Evolutionary conservation across 2,329 filamentous ascomycete genomes (phyloP), one percentile per base, ranked within the genome.

Genomic region (Zopfia rhizophila): DNA sequence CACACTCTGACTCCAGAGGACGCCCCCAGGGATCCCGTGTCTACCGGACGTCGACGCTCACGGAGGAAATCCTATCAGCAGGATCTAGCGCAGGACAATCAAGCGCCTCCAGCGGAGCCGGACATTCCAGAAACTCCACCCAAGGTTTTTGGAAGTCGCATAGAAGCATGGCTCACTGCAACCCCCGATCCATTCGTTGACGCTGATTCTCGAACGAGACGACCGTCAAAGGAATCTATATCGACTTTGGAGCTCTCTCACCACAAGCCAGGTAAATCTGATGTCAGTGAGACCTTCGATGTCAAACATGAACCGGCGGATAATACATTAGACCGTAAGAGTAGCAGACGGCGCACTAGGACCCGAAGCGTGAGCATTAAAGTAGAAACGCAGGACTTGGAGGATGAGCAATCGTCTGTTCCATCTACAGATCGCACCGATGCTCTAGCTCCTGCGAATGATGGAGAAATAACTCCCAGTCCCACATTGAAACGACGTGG

Each of bases 111-210:
- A 33, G 52, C 48, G 8, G 55, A 63, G 14, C 47, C 43, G 12
- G 29, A 18, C 12, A 42, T 40, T 7, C 51, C 73, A 1, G 64
- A 68, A 36, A 73, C 74, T 16, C 69, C 74, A 4, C 63, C 73
- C 14, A 77, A 77, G 32, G 72, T 78, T 11, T 76, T 77, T 44
- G 74, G 72, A 14, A 78, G 61, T 39, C 82, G 82, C 35, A 79
- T 87, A 18, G 81, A 86, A 65, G 81, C 82, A 36, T 87, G 84
- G 84, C 75, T 87, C 5, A 78, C 78, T 2, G 73, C 73, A 39
- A 83, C 81, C 2, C 74, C 78, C 7, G 81, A 84, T 63, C 80
- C 81, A 2, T 82, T 84, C 46, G 49, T 77, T 35, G 78, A 81
- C n/a, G 63, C 72, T 37, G 75, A 75, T 24, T 67, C 70, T 3